These are phyloP conservation scores for Talaromyces piceae DNA, from an alignment of 2,329 filamentous ascomycete genomes.

Conservation along the genomic window DNA sequence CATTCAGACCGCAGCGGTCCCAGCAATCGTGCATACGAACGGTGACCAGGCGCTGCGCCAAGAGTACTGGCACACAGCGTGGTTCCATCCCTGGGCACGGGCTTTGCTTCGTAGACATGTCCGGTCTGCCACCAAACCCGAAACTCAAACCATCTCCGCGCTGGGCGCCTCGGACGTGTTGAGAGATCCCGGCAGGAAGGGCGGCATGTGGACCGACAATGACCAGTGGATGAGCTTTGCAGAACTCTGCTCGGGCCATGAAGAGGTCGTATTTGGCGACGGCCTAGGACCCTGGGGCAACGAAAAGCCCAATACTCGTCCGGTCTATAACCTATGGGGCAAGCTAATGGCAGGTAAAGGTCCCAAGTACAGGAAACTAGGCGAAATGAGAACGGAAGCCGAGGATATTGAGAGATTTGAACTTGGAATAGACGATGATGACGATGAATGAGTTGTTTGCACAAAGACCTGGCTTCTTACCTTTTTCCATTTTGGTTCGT, in stretches of 20 bases:
- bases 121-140: conserved; percentile 36
- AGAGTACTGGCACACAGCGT: conserved; percentile 40
- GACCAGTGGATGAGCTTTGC: conserved; percentile 43
- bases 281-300: conserved; percentile 35
- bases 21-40: conserved; percentile 38
- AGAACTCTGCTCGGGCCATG: conserved; percentile 40
- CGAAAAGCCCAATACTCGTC: conserved; percentile 26
- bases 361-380: conserved; percentile 15
- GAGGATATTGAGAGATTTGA: conserved; percentile 9
- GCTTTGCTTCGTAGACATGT: conserved; percentile 45
- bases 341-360: conserved; percentile 29
- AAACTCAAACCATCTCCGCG: conserved; percentile 34
- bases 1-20: conserved; percentile 40
- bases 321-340: conserved; percentile 34
- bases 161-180: conserved; percentile 42
- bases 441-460: conserved; percentile 1
- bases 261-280: conserved; percentile 43
- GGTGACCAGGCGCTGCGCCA: conserved; percentile 25
- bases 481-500: not conserved
- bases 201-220: conserved; percentile 48
- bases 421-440: conserved; percentile 10
- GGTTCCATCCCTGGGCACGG: conserved; percentile 43
- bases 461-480: not conserved
- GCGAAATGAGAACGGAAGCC: conserved; percentile 10
- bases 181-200: conserved; percentile 46